phyloP scores from a whole-genome alignment of 2,329 filamentous ascomycete genomes.

The Trematosphaeria pertusa region DNA sequence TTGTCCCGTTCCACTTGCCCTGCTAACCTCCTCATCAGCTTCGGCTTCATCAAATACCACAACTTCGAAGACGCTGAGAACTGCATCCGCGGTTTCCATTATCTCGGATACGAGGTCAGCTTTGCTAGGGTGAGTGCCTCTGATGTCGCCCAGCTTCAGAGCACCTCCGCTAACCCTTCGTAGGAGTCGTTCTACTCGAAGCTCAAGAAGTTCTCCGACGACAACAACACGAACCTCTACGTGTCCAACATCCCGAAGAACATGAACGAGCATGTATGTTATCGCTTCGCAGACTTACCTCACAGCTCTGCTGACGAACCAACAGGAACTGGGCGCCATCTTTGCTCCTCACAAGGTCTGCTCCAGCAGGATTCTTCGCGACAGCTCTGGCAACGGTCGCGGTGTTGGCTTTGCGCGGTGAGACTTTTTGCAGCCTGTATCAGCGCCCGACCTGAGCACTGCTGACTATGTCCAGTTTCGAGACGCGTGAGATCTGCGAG shows the following conservation, averaged over 20 bases:
- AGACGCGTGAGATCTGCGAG: constrained; percentile 86
- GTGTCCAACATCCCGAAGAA: constrained; percentile 95
- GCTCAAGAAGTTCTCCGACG: constrained; percentile 94
- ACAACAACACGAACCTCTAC: constrained; percentile 91
- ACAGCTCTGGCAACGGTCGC: constrained; percentile 89
- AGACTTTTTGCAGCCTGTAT: constrained; percentile 31
- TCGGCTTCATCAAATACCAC: constrained; percentile 96
- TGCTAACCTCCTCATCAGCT: constrained; percentile 62
- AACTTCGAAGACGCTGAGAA: constrained; percentile 88
- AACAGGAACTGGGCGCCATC: constrained; percentile 77
- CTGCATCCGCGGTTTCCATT: constrained; percentile 94
- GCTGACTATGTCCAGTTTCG: constrained; percentile 70
- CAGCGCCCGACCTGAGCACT: neutral
- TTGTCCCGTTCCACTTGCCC: neutral
- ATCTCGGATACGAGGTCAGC: constrained; percentile 94
- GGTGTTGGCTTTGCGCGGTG: constrained; percentile 98
- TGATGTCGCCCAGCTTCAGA: constrained; percentile 1
- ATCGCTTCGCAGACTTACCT: neutral
- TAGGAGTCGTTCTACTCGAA: constrained; percentile 96
- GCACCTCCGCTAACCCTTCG: constrained; percentile 21
- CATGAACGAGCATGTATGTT: constrained; percentile 83
- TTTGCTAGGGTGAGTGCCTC: constrained; percentile 78
- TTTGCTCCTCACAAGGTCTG: constrained; percentile 83
- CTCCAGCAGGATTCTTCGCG: constrained; percentile 93
- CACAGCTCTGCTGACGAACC: constrained; percentile 19